Conservation (phyloP, 805 yeast genomes). For the Lipomyces yamadae region DNA sequence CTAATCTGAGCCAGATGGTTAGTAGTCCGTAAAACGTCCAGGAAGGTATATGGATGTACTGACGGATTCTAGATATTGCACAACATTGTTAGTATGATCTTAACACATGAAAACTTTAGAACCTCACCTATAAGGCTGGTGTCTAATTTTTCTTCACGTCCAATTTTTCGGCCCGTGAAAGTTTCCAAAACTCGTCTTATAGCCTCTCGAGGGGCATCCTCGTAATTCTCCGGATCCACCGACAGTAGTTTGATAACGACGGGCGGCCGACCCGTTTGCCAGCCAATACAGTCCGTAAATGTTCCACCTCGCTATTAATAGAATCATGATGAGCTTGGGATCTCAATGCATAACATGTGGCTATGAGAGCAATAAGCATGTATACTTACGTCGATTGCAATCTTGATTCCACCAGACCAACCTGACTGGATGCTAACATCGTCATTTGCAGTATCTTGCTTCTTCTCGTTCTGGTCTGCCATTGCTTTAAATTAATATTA, state of each 20-base stretch:
- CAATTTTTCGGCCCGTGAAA: conserved; percentile 58
- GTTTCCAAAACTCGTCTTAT: conserved; percentile 75
- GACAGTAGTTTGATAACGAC: conserved; percentile 78
- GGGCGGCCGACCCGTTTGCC: conserved; percentile 54
- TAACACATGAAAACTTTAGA: neutral
- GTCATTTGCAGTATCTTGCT: neutral
- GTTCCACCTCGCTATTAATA: conserved; percentile 74
- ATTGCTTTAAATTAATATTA: neutral
- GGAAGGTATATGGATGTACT: neutral
- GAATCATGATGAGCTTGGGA: neutral
- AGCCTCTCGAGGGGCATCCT: conserved; percentile 93
- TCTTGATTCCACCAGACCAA: conserved; percentile 28
- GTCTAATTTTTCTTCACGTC: conserved; percentile 65
- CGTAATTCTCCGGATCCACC: conserved; percentile 85
- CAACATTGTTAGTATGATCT: neutral
- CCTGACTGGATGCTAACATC: conserved; percentile 11
- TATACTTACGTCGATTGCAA: conserved; percentile 33
- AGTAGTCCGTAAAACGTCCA: neutral
- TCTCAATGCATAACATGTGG: no score
- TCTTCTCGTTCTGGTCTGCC: neutral
- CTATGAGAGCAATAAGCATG: neutral
- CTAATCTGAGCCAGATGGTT: conserved; percentile 60
- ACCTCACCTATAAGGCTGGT: conserved; percentile 49
- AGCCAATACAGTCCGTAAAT: conserved; percentile 76
- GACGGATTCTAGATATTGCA: conserved; percentile 23